Evolutionary conservation across 2,329 filamentous ascomycete species (phyloP), one percentile per base, ranked within the genome.

Genomic region (Metarhizium brunneum): DNA sequence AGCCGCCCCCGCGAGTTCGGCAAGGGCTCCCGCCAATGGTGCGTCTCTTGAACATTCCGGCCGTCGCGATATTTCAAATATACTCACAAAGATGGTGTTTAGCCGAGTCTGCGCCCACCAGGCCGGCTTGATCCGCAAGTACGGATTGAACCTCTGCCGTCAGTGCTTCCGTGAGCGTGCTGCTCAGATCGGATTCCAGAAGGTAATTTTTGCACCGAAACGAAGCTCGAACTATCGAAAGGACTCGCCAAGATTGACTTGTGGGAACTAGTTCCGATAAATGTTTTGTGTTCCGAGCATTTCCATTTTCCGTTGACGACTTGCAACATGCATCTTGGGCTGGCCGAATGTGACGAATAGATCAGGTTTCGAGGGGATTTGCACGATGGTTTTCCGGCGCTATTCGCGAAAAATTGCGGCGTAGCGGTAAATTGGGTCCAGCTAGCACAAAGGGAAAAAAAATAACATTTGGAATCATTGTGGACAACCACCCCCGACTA

Each of bases 61-160:
- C 14, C 20, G 5, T 30, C 45, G 45, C 45, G 11, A 48, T 29
- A 29, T 30, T 6, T 29, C 45, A 14, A 48, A 47, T 6, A 47
- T 54, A 29, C 53, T 54, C 29, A 54, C 53, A 16, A 16, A 18
- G 30, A 42, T 47, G 59, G 43, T 62, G 49, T 64, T 64, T 64
- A 84, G 81, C 81, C 81, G 81, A 63, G 79, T 84, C 72, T 84
- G 81, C 90, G 90, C 91, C 74, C 92, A 99, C 88, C 86, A 84
- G 74, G 92, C 94, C 72, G 94, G 94, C 95, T 86, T 99, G 68
- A 96, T 99, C 86, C 92, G 94, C 83, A 99, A 99, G 83, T 99
- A 99, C 82, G 92, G 94, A 74, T 84, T 96, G 69, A 90, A 95
- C 79, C 84, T 88, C 73, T 88, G 85, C 83, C 84, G 85, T 82